phyloP scores from a whole-genome alignment of 1,139 yeast genomes.

The Eremothecium coryli region DNA sequence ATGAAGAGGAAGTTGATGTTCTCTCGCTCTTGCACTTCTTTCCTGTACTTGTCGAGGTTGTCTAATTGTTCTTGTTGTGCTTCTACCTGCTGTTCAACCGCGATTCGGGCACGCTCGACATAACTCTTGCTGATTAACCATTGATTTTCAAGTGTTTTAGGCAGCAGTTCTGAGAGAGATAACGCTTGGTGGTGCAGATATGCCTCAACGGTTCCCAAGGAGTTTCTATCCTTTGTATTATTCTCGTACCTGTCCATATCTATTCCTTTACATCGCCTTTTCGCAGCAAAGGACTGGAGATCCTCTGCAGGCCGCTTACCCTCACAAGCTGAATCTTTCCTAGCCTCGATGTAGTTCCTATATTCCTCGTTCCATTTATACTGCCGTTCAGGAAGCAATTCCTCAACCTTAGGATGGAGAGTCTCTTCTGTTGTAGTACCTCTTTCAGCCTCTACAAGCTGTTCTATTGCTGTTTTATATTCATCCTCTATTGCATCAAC shows the following conservation, averaged over 20 bases:
- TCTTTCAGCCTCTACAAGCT: conserved; percentile 10
- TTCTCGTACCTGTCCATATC: conserved; percentile 9
- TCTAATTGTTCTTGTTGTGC: conserved; percentile 14
- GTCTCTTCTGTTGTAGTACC: conserved; percentile 2
- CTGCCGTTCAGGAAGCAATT: neutral
- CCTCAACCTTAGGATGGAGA: conserved; percentile 13
- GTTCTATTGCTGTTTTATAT: conserved; percentile 9
- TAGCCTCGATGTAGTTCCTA: no score
- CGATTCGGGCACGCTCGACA: conserved; percentile 9
- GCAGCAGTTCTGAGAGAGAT: conserved; percentile 14
- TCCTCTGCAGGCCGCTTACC: conserved; percentile 2
- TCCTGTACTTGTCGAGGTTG: conserved; percentile 14
- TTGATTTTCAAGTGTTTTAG: conserved; percentile 23
- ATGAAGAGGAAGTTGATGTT: conserved; percentile 8
- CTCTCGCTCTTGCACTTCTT: conserved; percentile 12
- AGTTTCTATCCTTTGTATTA: conserved; percentile 8
- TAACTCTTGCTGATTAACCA: conserved; percentile 24
- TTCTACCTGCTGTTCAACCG: conserved; percentile 9
- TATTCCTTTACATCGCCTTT: conserved; percentile 7
- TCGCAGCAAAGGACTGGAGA: neutral
- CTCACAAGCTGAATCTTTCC: neutral
- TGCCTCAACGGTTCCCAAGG: conserved; percentile 15
- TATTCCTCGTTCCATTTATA: conserved; percentile 1
- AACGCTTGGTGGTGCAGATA: conserved; percentile 24
- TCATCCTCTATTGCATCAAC: conserved; percentile 3